phyloP scores from a whole-genome alignment of 345 rosid species.

The Euphorbia tirucalli region DNA sequence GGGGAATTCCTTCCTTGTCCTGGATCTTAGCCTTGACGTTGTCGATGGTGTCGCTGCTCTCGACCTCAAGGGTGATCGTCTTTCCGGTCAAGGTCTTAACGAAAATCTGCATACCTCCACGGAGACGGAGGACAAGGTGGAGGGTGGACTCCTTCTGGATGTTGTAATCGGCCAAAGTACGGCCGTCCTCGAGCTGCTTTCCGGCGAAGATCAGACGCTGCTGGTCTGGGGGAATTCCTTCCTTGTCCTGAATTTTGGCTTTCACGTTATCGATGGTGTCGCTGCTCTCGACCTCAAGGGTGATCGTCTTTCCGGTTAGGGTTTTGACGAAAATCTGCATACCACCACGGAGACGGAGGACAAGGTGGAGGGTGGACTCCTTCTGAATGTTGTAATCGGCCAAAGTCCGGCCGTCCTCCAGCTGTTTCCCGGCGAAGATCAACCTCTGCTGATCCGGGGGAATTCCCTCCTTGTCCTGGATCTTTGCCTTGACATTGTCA shows the following conservation, averaged over 20 bases:
- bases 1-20: slow-evolving; percentile 28
- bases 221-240: slow-evolving; percentile 26
- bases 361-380: slow-evolving; percentile 22
- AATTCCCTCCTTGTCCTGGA: slow-evolving; percentile 28
- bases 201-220: slow-evolving; percentile 26
- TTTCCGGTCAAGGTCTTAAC: slow-evolving; percentile 26
- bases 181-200: slow-evolving; percentile 26
- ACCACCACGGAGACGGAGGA: slow-evolving; percentile 24
- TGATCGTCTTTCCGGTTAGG: slow-evolving; percentile 23
- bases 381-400: slow-evolving; percentile 26
- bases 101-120: slow-evolving; percentile 27
- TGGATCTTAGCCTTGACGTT: slow-evolving; percentile 28
- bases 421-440: slow-evolving; percentile 30
- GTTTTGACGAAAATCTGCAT: slow-evolving; percentile 31
- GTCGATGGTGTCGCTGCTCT: slow-evolving; percentile 25
- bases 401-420: slow-evolving; percentile 25
- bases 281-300: slow-evolving; percentile 22
- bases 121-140: slow-evolving; percentile 21
- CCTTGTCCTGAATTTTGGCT: slow-evolving; percentile 29
- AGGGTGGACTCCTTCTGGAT: slow-evolving; percentile 27
- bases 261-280: slow-evolving; percentile 29
- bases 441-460: slow-evolving; percentile 29
- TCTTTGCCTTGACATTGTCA: slow-evolving; percentile 28
- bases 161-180: slow-evolving; percentile 25
- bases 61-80: slow-evolving; percentile 24